Percentiles rank a stretch among this genome's conserved stretches.
Evolutionary conservation across 345 rosid species (phyloP).

Genomic region (Lepidium africanum): DNA sequence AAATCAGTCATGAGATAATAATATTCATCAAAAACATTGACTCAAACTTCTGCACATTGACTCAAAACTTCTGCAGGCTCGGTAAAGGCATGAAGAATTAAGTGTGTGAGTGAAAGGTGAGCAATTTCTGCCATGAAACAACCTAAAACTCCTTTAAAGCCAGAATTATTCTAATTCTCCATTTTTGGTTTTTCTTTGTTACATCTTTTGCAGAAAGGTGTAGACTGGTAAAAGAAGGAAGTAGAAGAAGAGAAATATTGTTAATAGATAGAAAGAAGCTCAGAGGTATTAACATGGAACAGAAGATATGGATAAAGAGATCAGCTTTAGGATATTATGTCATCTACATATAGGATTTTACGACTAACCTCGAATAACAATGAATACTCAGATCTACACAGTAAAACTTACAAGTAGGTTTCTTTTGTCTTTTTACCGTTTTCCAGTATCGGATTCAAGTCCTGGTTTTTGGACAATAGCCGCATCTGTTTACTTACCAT

Average conservation of each 20-base stretch:
- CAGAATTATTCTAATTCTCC: neutral
- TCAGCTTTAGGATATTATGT: conserved; percentile 8
- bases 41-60: neutral
- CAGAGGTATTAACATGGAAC: conserved; percentile 10
- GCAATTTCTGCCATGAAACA: neutral
- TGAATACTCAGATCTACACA: neutral
- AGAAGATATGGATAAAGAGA: neutral
- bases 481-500: neutral
- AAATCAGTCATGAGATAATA: neutral
- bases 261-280: neutral
- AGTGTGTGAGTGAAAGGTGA: conserved; percentile 3
- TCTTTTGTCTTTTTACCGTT: neutral
- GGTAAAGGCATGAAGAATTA: neutral
- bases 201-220: conserved; percentile 9
- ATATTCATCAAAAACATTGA: neutral
- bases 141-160: neutral
- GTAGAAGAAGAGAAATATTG: conserved; percentile 1
- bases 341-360: conserved; percentile 20
- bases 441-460: neutral
- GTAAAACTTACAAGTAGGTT: neutral
- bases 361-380: neutral
- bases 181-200: neutral
- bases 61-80: neutral
- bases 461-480: neutral
- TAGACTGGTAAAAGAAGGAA: conserved; percentile 2